A percentile compares a stretch with the other conserved stretches of the same genome.
Conservation (phyloP, 805 yeast genomes). For the Helenozyma rhizophorensis region DNA sequence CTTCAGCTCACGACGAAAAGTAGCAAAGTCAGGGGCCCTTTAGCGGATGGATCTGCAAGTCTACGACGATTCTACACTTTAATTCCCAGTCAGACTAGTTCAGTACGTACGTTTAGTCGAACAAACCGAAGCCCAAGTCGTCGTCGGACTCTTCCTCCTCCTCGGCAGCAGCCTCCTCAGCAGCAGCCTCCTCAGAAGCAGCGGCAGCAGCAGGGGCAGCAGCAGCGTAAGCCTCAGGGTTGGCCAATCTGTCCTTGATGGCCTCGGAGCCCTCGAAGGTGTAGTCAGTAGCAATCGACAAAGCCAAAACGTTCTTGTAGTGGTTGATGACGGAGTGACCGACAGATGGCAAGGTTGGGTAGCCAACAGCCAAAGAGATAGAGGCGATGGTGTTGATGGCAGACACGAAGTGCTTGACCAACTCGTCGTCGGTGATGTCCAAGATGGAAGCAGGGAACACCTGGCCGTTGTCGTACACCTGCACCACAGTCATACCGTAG, state of each 20-base stretch:
- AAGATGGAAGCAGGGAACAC: constrained; percentile 94
- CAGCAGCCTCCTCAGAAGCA: constrained; percentile 52
- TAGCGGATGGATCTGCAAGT: too few species aligned
- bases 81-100: constrained; percentile 4
- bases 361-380: constrained; percentile 94
- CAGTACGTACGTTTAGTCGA: constrained; percentile 62
- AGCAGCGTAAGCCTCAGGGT: constrained; percentile 99
- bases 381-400: constrained; percentile 94
- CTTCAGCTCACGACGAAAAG: too few species aligned
- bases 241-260: constrained; percentile 98
- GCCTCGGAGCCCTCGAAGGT: constrained; percentile 99
- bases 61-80: too few species aligned
- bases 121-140: constrained; percentile 99
- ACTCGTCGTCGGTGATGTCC: constrained; percentile 98
- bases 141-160: constrained; percentile 64
- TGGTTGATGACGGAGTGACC: constrained; percentile 98
- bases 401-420: constrained; percentile 83
- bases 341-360: constrained; percentile 99
- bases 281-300: constrained; percentile 98
- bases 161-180: constrained; percentile 68
- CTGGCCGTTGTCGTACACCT: constrained; percentile 98
- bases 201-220: constrained; percentile 97
- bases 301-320: constrained; percentile 97
- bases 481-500: constrained; percentile 94
- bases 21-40: too few species aligned